Percentiles rank a stretch among this genome's conserved stretches.
Conservation (phyloP, 495 filamentous ascomycete species). For the Mycothermus thermophilus region DNA sequence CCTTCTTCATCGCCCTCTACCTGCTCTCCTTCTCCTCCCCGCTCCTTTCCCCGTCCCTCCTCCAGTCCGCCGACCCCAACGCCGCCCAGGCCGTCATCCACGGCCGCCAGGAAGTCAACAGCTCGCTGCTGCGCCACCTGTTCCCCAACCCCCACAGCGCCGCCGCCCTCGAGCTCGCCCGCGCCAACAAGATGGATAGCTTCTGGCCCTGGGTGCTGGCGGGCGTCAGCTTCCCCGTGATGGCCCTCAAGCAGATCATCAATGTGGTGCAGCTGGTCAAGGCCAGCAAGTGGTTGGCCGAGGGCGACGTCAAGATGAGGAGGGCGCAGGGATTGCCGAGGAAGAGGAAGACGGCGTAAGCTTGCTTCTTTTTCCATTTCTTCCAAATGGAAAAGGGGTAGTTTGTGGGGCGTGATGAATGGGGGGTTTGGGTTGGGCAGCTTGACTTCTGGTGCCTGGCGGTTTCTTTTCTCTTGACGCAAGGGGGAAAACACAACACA, state of each 20-base stretch:
- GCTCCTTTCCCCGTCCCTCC: conserved; percentile 66
- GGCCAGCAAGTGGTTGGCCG: conserved; percentile 81
- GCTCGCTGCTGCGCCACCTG: conserved; percentile 45
- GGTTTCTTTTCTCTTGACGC: too few relatives aligned
- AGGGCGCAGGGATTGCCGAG: conserved; percentile 36
- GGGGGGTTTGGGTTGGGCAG: too few relatives aligned
- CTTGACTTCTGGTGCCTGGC: too few relatives aligned
- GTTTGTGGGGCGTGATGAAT: too few relatives aligned
- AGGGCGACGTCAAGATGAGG: conserved; percentile 58
- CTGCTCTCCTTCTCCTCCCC: conserved; percentile 92
- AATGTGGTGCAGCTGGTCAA: conserved; percentile 92
- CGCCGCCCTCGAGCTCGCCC: conserved; percentile 77
- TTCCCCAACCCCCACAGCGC: conserved; percentile 80
- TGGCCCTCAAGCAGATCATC: conserved; percentile 83
- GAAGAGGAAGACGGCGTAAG: conserved; percentile 20
- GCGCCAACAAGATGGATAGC: conserved; percentile 86
- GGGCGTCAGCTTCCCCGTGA: conserved; percentile 66
- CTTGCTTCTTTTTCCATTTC: too few relatives aligned
- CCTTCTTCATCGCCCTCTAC: conserved; percentile 96
- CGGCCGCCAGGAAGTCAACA: conserved; percentile 47
- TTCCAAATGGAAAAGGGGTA: too few relatives aligned
- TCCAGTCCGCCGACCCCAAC: conserved; percentile 33
- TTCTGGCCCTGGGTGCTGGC: conserved; percentile 79
- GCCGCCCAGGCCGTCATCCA: conserved; percentile 42
- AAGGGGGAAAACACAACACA: too few relatives aligned